These are phyloP conservation scores for Macrophomina phaseolina DNA, from an alignment of 2,329 filamentous ascomycete genomes.

Conservation along the genomic window DNA sequence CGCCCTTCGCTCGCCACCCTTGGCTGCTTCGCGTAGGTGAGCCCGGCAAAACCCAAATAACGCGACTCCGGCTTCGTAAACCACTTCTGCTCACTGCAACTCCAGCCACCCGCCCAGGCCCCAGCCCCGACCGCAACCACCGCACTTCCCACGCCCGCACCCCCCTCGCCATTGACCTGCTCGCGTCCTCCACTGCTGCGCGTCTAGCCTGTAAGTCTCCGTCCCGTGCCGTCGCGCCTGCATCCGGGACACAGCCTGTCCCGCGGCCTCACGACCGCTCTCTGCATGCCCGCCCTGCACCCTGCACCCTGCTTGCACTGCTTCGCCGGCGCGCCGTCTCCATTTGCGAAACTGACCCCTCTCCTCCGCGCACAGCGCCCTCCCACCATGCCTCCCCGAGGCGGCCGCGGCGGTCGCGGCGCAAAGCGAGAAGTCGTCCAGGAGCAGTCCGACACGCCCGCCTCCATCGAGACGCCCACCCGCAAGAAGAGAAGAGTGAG, in stretches of 20 bases:
- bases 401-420: slow-evolving; percentile 27
- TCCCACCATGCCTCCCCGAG: slow-evolving; percentile 25
- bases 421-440: slow-evolving; percentile 28
- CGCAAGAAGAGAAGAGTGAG: slow-evolving; percentile 55
- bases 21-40: slow-evolving; percentile 24
- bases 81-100: slow-evolving; percentile 2
- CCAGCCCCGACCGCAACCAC: slow-evolving; percentile 16
- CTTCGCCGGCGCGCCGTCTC: background rate
- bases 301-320: background rate
- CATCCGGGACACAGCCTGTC: slow-evolving; percentile 36
- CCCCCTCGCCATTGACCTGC: slow-evolving; percentile 31
- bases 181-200: slow-evolving; percentile 9
- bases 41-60: slow-evolving; percentile 27
- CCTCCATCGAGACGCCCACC: slow-evolving; percentile 55
- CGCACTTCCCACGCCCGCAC: background rate
- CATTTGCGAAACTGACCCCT: background rate
- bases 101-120: slow-evolving; percentile 16
- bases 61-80: slow-evolving; percentile 27
- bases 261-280: slow-evolving; percentile 33
- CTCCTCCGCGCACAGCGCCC: background rate
- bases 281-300: background rate
- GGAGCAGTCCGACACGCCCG: slow-evolving; percentile 49
- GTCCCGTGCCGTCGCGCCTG: slow-evolving; percentile 33
- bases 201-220: slow-evolving; percentile 32
- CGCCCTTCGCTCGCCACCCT: slow-evolving; percentile 23